These are phyloP conservation scores for Gastrodia elata DNA, from an alignment of 106 monocot species.

Conservation along the genomic window DNA sequence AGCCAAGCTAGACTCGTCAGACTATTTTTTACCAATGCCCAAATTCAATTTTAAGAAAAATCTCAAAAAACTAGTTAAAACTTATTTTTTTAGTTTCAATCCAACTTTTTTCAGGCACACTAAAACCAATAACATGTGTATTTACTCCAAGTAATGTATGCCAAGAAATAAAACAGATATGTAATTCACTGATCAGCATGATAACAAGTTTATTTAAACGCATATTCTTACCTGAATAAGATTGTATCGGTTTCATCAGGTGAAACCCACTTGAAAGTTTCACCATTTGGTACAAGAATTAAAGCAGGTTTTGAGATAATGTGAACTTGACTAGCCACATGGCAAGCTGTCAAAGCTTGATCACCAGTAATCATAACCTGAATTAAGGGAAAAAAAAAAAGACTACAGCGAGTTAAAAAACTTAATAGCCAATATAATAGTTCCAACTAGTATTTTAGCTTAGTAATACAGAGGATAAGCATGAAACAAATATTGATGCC, in stretches of 20 bases:
- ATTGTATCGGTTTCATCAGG: conserved; percentile 78
- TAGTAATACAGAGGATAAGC: no score
- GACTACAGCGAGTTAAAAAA: background rate
- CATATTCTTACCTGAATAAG: conserved; percentile 45
- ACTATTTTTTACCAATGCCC: no score
- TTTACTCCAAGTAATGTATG: background rate
- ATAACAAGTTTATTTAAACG: background rate
- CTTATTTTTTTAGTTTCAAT: background rate
- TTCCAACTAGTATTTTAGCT: background rate
- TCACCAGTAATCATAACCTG: conserved; percentile 99
- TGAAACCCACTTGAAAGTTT: conserved; percentile 73
- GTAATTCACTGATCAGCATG: background rate
- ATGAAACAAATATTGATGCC: no score
- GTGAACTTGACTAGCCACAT: conserved; percentile 93
- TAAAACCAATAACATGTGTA: background rate
- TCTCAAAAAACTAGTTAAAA: background rate
- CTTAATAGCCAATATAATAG: background rate
- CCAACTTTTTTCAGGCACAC: background rate
- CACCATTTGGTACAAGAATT: conserved; percentile 44
- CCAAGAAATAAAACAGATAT: background rate
- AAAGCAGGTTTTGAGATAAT: conserved; percentile 85
- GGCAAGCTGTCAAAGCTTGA: conserved; percentile 96
- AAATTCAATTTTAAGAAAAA: no score
- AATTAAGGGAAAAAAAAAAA: conserved; percentile 1
- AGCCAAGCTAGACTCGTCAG: no score